Evolutionary conservation across 2,329 filamentous ascomycete species (phyloP).

Genomic region (Tympanopsis confertula): DNA sequence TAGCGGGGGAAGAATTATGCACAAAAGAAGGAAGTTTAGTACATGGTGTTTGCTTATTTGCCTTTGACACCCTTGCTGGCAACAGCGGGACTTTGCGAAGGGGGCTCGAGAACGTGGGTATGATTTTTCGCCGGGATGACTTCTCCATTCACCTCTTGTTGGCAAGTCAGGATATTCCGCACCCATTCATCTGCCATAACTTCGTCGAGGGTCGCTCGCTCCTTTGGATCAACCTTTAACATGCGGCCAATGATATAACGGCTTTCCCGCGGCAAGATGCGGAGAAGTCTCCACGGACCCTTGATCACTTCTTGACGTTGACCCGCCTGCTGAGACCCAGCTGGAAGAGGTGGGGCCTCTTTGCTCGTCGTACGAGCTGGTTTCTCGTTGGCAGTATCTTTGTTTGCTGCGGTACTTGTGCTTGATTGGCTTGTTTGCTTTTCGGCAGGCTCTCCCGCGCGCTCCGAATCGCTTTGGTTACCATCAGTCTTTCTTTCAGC

Average conservation of each 20-base stretch:
- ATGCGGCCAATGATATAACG: constrained; percentile 55
- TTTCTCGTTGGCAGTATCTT: constrained; percentile 4
- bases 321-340: constrained; percentile 6
- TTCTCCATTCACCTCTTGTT: constrained; percentile 41
- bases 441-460: too few relatives aligned
- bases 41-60: too few relatives aligned
- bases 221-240: constrained; percentile 53
- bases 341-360: constrained; percentile 11
- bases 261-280: constrained; percentile 53
- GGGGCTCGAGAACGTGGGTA: constrained; percentile 42
- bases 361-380: constrained; percentile 5
- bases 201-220: constrained; percentile 52
- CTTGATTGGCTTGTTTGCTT: neutral
- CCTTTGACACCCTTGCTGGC: neutral
- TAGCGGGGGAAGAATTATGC: too few relatives aligned
- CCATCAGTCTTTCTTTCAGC: neutral
- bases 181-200: constrained; percentile 57
- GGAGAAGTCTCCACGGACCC: constrained; percentile 54
- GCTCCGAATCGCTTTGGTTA: too few relatives aligned
- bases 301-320: constrained; percentile 40
- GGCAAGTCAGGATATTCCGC: constrained; percentile 41
- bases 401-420: constrained; percentile 2
- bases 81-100: constrained; percentile 1
- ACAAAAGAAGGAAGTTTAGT: too few relatives aligned
- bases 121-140: constrained; percentile 44